phyloP scores from a whole-genome alignment of 257 asterid species.

The Capsicum pubescens region DNA sequence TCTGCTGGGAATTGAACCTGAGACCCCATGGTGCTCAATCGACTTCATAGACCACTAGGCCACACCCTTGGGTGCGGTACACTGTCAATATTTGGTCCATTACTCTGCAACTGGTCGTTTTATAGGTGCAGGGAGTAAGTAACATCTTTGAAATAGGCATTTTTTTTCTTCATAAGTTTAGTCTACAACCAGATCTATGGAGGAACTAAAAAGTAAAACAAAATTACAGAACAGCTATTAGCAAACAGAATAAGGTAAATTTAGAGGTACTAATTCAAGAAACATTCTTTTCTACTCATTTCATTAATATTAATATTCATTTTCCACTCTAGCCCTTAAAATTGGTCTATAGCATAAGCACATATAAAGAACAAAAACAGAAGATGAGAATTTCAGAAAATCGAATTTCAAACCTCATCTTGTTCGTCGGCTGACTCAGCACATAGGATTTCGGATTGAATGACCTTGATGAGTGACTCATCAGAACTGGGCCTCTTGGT shows the following conservation, averaged over 20 bases:
- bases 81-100: background rate
- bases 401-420: background rate
- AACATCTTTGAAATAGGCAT: too few species aligned
- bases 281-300: background rate
- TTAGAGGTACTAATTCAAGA: background rate
- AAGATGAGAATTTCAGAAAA: background rate
- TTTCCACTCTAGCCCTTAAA: background rate
- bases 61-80: too few species aligned
- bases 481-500: slow-evolving; percentile 56
- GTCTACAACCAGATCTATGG: background rate
- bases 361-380: background rate
- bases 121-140: too few species aligned
- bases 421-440: slow-evolving; percentile 46
- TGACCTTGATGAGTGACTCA: slow-evolving; percentile 54
- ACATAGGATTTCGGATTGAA: slow-evolving; percentile 59
- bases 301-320: background rate
- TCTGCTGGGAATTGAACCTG: too few species aligned
- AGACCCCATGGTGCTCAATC: too few species aligned
- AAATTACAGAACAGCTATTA: background rate
- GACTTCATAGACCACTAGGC: too few species aligned
- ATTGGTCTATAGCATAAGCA: background rate
- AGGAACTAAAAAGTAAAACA: background rate
- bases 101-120: background rate
- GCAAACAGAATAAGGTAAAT: background rate
- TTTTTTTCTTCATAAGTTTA: too few species aligned